phyloP scores from a whole-genome alignment of 2,329 filamentous ascomycete genomes.

The Cercospora sp. region DNA sequence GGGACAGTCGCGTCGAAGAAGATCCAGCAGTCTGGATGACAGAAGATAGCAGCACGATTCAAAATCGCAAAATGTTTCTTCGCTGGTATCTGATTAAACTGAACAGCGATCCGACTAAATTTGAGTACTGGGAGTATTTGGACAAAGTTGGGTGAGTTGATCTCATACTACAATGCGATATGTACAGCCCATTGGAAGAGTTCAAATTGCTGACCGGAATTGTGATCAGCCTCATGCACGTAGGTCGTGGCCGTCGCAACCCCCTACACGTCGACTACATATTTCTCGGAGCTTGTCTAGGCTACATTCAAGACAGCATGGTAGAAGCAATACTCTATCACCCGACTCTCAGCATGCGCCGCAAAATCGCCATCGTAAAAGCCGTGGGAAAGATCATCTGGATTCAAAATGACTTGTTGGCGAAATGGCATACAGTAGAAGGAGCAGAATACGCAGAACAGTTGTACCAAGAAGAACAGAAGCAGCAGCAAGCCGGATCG shows the following conservation, averaged over 20 bases:
- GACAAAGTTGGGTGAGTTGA: neutral
- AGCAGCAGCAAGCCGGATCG: neutral
- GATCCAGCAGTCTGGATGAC: neutral
- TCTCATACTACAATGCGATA: neutral
- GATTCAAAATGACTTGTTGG: neutral
- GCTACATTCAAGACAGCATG: neutral
- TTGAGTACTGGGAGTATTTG: neutral
- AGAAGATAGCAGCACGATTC: neutral
- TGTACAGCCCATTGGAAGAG: neutral
- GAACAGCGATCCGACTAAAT: neutral
- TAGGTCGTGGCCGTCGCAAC: neutral
- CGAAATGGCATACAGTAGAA: neutral
- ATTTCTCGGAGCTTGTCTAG: neutral
- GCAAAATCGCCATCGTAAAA: neutral
- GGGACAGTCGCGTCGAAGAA: slow-evolving; percentile 54
- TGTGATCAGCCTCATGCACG: neutral
- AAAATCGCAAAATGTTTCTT: neutral
- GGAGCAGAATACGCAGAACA: neutral
- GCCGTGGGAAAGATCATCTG: neutral
- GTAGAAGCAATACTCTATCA: neutral
- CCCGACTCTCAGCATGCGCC: neutral
- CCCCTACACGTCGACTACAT: neutral
- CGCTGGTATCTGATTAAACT: neutral
- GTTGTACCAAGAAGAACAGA: neutral
- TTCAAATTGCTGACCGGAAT: neutral